phyloP scores from a whole-genome alignment of 768 basidiomycete species.

The Galerina marginata region DNA sequence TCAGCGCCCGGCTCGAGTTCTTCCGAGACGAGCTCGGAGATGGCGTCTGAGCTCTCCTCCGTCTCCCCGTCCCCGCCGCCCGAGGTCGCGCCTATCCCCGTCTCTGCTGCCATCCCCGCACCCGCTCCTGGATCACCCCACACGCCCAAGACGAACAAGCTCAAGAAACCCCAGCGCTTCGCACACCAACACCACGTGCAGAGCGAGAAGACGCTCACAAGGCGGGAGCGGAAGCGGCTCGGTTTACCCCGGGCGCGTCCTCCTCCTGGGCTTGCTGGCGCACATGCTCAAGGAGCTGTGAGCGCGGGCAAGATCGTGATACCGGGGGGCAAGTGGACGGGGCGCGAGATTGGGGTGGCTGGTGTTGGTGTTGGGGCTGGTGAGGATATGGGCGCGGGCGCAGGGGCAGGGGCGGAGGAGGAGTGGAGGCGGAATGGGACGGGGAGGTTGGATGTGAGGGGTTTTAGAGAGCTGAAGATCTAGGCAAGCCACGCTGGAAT shows the following conservation, averaged over 20 bases:
- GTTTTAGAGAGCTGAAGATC: conserved; percentile 80
- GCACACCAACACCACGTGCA: conserved; percentile 2
- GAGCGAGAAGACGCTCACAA: conserved; percentile 53
- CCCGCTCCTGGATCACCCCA: background rate
- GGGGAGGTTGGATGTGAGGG: conserved; percentile 76
- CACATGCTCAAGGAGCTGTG: conserved; percentile 29
- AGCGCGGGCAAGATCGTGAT: conserved; percentile 66
- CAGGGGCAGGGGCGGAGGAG: conserved; percentile 47
- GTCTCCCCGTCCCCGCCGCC: conserved; percentile 6
- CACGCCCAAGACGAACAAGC: background rate
- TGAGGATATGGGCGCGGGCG: conserved; percentile 40
- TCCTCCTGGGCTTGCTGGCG: conserved; percentile 6
- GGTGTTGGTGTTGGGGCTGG: conserved; percentile 11
- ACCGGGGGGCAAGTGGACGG: conserved; percentile 60
- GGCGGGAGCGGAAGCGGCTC: conserved; percentile 70
- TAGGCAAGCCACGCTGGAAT: conserved; percentile 16
- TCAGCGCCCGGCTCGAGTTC: conserved; percentile 21
- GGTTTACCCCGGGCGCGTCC: conserved; percentile 64
- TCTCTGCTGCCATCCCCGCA: background rate
- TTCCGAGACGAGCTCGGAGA: conserved; percentile 9
- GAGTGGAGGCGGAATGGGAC: conserved; percentile 73
- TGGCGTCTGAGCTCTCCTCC: background rate
- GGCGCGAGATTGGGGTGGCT: conserved; percentile 23
- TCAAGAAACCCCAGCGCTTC: background rate
- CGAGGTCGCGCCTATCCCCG: background rate